Conservation (phyloP, 2,329 filamentous ascomycete genomes). For the Aspergillus fructus region DNA sequence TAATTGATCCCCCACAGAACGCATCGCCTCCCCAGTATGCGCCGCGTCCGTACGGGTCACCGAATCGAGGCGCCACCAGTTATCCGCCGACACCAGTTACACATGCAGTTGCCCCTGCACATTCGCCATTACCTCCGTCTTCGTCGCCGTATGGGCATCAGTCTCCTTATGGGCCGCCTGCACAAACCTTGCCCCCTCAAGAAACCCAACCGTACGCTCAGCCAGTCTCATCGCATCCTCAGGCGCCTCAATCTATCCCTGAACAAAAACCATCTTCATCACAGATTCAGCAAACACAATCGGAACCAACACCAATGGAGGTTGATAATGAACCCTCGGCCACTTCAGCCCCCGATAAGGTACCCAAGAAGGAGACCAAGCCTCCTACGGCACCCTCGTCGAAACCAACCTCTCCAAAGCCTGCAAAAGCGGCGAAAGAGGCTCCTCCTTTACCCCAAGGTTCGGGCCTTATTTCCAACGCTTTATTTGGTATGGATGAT, state of each 20-base stretch:
- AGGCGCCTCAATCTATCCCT: background rate
- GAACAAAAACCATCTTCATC: slow-evolving; percentile 12
- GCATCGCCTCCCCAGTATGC: slow-evolving; percentile 30
- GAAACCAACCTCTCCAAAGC: slow-evolving; percentile 56
- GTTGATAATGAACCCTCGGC: slow-evolving; percentile 31
- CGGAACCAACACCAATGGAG: slow-evolving; percentile 34
- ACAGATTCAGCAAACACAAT: slow-evolving; percentile 17
- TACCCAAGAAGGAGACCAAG: slow-evolving; percentile 40
- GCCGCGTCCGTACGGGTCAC: slow-evolving; percentile 27
- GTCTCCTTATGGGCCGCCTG: slow-evolving; percentile 23
- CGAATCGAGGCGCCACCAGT: slow-evolving; percentile 24
- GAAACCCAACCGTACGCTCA: slow-evolving; percentile 16
- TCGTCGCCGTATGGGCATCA: slow-evolving; percentile 26
- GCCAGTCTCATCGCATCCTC: slow-evolving; percentile 16
- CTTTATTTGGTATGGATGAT: slow-evolving; percentile 56
- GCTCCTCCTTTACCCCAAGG: slow-evolving; percentile 58
- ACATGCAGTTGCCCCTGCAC: slow-evolving; percentile 24
- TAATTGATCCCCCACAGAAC: slow-evolving; percentile 67
- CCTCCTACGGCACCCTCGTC: slow-evolving; percentile 51
- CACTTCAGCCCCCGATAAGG: slow-evolving; percentile 24
- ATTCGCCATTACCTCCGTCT: slow-evolving; percentile 22
- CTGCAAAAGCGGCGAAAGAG: slow-evolving; percentile 54
- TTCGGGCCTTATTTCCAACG: slow-evolving; percentile 63
- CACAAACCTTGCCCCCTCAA: slow-evolving; percentile 21
- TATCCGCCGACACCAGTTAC: slow-evolving; percentile 27